A percentile compares a stretch with the other conserved stretches of the same genome.
These are phyloP conservation scores for Singerocomus inundabilis DNA, from an alignment of 1,284 basidiomycete genomes.

Conservation along the genomic window DNA sequence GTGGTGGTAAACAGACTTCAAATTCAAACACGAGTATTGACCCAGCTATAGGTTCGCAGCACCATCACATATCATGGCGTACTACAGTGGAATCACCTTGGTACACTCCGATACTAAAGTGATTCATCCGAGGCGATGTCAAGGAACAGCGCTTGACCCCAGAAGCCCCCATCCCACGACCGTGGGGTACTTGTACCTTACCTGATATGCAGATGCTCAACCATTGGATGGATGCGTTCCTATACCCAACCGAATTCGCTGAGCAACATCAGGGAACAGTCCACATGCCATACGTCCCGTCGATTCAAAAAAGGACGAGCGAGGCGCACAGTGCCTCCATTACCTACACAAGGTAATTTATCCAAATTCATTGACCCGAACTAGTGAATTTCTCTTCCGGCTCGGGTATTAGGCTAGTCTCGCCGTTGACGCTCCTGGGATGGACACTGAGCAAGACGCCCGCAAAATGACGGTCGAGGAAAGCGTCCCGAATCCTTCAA, in stretches of 20 bases:
- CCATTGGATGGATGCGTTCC: not conserved
- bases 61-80: no score
- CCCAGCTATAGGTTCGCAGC: no score
- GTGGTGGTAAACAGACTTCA: no score
- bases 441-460: conserved; percentile 1
- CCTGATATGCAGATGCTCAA: no score
- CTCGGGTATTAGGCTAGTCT: not conserved
- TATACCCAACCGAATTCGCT: not conserved
- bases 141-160: no score
- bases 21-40: no score
- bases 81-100: no score
- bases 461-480: not conserved
- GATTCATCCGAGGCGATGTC: no score
- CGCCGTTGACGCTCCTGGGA: conserved; percentile 1
- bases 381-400: not conserved
- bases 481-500: not conserved
- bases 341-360: conserved; percentile 8
- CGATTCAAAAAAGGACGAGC: conserved; percentile 5
- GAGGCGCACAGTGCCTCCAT: conserved; percentile 1
- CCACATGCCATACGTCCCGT: conserved; percentile 15
- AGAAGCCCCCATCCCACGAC: no score
- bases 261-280: not conserved
- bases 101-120: no score
- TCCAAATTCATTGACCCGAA: conserved; percentile 10
- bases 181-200: no score